Conservation (phyloP, 768 basidiomycete species). For the Boletellus ananiceps region DNA sequence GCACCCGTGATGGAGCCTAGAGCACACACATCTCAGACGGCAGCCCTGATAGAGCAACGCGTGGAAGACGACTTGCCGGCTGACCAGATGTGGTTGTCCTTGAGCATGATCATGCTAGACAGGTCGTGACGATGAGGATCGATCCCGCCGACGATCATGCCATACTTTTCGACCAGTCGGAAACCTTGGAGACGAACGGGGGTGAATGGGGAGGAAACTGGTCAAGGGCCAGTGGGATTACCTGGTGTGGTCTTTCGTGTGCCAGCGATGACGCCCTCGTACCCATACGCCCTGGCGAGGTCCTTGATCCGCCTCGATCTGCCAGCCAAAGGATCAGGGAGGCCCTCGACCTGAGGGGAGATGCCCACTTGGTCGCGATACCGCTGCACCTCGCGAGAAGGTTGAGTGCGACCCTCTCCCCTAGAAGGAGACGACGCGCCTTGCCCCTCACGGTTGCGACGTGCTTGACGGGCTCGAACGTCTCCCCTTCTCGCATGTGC, state of each 20-base stretch:
- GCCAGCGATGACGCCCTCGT: conserved; percentile 85
- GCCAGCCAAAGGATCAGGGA: conserved; percentile 2
- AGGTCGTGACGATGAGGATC: conserved; percentile 94
- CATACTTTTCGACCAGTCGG: conserved; percentile 96
- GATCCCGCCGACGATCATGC: conserved; percentile 95
- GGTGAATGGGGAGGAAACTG: conserved; percentile 3
- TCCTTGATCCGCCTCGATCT: conserved; percentile 84
- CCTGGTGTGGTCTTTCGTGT: conserved; percentile 97
- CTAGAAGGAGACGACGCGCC: conserved; percentile 81
- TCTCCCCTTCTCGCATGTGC: conserved; percentile 83
- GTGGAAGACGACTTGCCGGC: conserved; percentile 49
- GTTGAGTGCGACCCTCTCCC: conserved; percentile 91
- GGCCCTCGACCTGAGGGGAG: not conserved
- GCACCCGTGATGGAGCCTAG: conserved; percentile 88
- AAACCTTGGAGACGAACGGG: conserved; percentile 55
- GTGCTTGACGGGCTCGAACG: conserved; percentile 74
- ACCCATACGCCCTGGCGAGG: conserved; percentile 72
- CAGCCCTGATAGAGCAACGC: not conserved
- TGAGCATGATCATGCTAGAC: conserved; percentile 99
- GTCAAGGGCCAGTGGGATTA: conserved; percentile 11
- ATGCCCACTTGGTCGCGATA: conserved; percentile 84
- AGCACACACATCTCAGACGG: conserved; percentile 6
- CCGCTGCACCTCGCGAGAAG: conserved; percentile 93
- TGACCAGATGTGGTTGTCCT: conserved; percentile 99
- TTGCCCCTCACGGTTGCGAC: conserved; percentile 91